Percentiles rank a stretch among this genome's conserved stretches.
Evolutionary conservation across 306 rosid genomes (phyloP).

Genomic region (Styphnolobium japonicum): DNA sequence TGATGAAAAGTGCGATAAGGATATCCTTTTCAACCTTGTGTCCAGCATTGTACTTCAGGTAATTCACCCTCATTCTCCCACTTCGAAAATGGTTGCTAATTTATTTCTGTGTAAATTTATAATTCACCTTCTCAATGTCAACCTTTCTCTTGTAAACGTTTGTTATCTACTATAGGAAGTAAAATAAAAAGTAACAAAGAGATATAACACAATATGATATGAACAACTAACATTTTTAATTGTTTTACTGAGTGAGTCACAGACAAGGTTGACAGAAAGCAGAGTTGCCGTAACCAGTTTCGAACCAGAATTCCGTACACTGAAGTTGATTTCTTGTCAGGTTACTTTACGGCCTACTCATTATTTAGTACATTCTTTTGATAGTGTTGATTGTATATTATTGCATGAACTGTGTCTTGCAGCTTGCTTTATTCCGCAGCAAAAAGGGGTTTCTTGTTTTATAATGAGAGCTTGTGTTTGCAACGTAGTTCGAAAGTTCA

Average conservation of each 20-base stretch:
- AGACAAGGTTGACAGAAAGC: constrained; percentile 17
- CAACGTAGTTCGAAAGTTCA: too few species aligned
- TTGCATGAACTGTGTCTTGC: not conserved
- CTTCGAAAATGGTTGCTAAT: not conserved
- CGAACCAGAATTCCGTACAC: constrained; percentile 12
- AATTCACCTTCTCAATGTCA: not conserved
- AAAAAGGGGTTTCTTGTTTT: not conserved
- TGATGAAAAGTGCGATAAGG: constrained; percentile 26
- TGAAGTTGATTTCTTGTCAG: constrained; percentile 42
- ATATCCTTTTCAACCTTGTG: constrained; percentile 22
- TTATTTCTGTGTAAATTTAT: not conserved
- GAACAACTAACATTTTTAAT: not conserved
- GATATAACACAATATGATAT: not conserved
- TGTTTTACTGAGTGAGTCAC: not conserved
- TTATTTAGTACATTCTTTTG: not conserved
- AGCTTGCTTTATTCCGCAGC: not conserved
- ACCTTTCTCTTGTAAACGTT: not conserved
- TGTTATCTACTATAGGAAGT: not conserved
- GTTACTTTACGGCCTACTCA: constrained; percentile 4
- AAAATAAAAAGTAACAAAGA: too few species aligned
- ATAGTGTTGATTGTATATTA: too few species aligned
- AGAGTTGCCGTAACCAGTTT: not conserved
- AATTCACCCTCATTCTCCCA: not conserved
- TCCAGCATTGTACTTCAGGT: constrained; percentile 30
- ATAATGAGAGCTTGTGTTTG: too few species aligned